Conservation (phyloP, 306 rosid species). For the Cucurbita ficifolia region DNA sequence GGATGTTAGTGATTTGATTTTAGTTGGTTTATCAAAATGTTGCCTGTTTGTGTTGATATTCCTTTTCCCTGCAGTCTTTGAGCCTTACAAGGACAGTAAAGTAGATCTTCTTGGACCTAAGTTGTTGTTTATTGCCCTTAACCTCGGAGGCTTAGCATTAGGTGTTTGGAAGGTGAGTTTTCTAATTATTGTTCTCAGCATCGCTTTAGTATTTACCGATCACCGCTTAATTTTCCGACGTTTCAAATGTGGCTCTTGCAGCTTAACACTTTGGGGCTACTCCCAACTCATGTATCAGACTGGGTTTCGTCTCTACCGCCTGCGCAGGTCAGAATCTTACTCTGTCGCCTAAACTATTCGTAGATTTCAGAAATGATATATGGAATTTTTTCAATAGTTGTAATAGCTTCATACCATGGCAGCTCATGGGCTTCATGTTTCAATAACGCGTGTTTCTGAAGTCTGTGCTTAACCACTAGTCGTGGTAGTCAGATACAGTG, state of each 20-base stretch:
- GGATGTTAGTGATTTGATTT: neutral
- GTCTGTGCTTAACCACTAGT: neutral
- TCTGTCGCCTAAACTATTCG: neutral
- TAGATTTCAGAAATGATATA: neutral
- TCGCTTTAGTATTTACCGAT: neutral
- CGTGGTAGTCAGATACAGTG: neutral
- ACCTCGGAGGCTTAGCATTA: conserved; percentile 77
- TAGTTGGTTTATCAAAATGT: neutral
- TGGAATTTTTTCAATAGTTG: neutral
- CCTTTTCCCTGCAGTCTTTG: conserved; percentile 59
- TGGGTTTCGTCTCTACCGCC: conserved; percentile 95
- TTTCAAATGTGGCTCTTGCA: conserved; percentile 13
- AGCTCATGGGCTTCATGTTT: neutral
- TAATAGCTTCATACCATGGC: neutral
- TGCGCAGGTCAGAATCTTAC: conserved; percentile 52
- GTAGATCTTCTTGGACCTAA: conserved; percentile 92
- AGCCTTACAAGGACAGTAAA: conserved; percentile 84
- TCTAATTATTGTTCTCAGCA: neutral
- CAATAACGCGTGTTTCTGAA: too few species aligned
- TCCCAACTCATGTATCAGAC: conserved; percentile 92
- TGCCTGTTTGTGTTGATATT: neutral
- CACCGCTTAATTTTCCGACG: neutral
- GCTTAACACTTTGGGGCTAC: conserved; percentile 92
- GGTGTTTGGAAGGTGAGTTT: conserved; percentile 56
- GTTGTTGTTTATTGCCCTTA: conserved; percentile 83